Evolutionary conservation across 1,284 basidiomycete species (phyloP), one percentile per base, ranked within the genome.

Genomic region (Cystobasidium sp.): DNA sequence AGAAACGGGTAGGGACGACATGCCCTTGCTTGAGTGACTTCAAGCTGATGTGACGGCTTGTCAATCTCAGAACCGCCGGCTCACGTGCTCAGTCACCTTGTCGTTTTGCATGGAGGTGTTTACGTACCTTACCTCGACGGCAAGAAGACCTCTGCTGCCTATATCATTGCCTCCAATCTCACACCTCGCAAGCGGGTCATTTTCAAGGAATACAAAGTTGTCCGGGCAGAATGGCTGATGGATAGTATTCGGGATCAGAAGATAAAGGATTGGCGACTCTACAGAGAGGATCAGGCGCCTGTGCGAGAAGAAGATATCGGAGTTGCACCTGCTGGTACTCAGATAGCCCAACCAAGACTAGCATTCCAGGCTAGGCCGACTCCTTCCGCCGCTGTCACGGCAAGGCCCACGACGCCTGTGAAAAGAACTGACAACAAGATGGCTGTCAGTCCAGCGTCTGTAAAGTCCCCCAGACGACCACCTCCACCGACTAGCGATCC

Each of bases 151-250:
- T 67, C 77, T 77, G 91, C 91, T 51, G 94, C 93, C 0, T 93
- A 95, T 81, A 90, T 98, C 77, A 86, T 99, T 70, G 95, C 96
- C 0, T 91, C 90, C 73, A 90, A 92, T 24, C 86, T 99, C 44
- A 97, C 96, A 0, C 89, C 93, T 0, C 89, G 89, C 67, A 98
- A 98, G 83, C 86, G 93, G 61, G 87, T 88, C 59, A 94, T 97
- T 78, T 97, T 95, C 82, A 87, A 90, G 80, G 83, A 89, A 66
- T 91, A 96, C 88, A 95, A 93, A 80, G 90, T 97, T 12, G 93
- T 92, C 41, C 85, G 85, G 46, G 93, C 94, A 0, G 89, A 90
- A 74, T 99, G 95, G 94, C 86, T 99, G 8, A 84, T 90, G 10
- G 88, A 94, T 41, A 93, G 91, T 77, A 87, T 87, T 39, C 84